A percentile compares a stretch with the other conserved stretches of the same genome.
Conservation (phyloP, 768 basidiomycete genomes). For the Candolleomyces efflorescens region DNA sequence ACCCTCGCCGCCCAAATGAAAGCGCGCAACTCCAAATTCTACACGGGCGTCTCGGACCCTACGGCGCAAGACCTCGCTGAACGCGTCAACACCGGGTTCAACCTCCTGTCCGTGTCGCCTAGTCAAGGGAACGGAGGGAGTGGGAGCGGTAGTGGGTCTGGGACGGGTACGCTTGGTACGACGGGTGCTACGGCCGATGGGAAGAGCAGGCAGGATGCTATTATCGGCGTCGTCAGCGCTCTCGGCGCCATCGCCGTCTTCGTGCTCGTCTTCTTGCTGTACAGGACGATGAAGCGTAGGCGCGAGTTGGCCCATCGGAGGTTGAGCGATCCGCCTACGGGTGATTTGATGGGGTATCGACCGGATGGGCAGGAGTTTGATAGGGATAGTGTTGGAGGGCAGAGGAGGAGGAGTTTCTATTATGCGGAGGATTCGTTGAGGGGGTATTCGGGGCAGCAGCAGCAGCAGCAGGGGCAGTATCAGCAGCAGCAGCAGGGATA, state of each 20-base stretch:
- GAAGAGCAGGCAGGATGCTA: conserved; percentile 65
- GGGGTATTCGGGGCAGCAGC: conserved; percentile 40
- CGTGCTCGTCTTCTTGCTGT: conserved; percentile 68
- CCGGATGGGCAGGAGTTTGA: conserved; percentile 74
- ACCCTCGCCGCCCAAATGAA: conserved; percentile 64
- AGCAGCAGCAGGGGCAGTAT: too few species aligned
- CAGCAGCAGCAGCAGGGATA: too few species aligned
- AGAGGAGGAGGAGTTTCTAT: conserved; percentile 76
- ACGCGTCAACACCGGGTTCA: conserved; percentile 68
- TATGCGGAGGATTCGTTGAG: conserved; percentile 82
- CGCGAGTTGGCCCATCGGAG: conserved; percentile 69
- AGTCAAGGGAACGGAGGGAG: conserved; percentile 20
- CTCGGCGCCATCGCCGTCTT: conserved; percentile 76
- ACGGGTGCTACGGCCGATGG: conserved; percentile 19
- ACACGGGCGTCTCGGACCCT: conserved; percentile 41
- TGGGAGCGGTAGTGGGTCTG: conserved; percentile 6
- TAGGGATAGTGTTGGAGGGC: conserved; percentile 68
- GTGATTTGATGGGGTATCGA: conserved; percentile 38
- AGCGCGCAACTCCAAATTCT: conserved; percentile 57
- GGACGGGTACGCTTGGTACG: conserved; percentile 12
- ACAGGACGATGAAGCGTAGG: conserved; percentile 62
- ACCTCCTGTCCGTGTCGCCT: conserved; percentile 44
- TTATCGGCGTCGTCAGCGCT: conserved; percentile 86
- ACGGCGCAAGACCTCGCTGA: conserved; percentile 55
- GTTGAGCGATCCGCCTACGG: conserved; percentile 58